Evolutionary conservation across 495 filamentous ascomycete genomes (phyloP), one percentile per base, ranked within the genome.

Genomic region (Neurospora sp.): DNA sequence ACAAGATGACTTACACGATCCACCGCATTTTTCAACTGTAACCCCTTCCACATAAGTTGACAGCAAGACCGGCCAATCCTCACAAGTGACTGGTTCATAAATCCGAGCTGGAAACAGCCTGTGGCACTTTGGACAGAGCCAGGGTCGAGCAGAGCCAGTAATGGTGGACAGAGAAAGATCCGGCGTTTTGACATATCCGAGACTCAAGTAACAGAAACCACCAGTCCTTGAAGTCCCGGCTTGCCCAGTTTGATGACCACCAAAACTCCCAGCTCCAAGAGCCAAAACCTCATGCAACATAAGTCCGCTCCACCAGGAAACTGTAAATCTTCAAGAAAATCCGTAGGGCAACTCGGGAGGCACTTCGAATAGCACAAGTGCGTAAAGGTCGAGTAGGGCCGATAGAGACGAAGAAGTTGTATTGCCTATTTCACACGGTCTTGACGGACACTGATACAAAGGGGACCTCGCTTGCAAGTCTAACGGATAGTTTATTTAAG

Each of bases 381-480:
- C 12, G 53, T 16, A 11, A 40, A 22, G 41, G 40, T 16, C 68
- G 27, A 31, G 20, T 39, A 27, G 16, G 35, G 20, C 68, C 41
- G 70, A 72, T 40, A 46, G 44, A 44, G 74, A 77, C 71, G 71
- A 74, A 73, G 68, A 69, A 71, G 71, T 78, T 76, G 76, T 74
- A 80, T 83, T 79, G 77, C 81, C 81, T 84, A 85, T 80, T 77
- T 81, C 82, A 85, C 82, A 85, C 77, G 75, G 77, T 75, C 76
- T 81, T 77, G 83, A 83, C 82, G 72, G 80, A 81, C 80, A 80
- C 73, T 76, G 74, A 80, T 79, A 80, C 82, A 86, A 84, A 86
- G 78, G 82, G 82, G 85, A 84, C 79, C 71, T 80, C 77, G 77
- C 72, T 76, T 73, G 77, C 78, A 80, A 81, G 76, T 82, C 83